Base-by-base conservation (phyloP, 2,329 filamentous ascomycete species). In the Colletotrichum nymphaeae region DNA sequence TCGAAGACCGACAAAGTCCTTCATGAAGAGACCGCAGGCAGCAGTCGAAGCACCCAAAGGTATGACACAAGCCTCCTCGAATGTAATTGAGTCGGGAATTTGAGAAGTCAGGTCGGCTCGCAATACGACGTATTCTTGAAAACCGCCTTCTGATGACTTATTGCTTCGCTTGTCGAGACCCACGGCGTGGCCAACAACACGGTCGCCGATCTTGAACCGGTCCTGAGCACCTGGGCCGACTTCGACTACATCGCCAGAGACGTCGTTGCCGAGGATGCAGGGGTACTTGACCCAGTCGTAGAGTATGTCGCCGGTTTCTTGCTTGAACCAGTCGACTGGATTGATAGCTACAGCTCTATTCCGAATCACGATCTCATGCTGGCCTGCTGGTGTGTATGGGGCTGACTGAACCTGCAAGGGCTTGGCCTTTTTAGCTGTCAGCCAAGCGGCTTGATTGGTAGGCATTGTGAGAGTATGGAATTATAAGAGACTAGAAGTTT, bases 291-390 rank as follows among this genome's bases (percentile, higher is more conserved):
- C 73, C 69, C 65, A 77, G 35, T 70, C 74, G 14, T 75, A 76
- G 22, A 73, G 63, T n/a, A 74, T 64, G 49, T 75, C 62, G 7
- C 75, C 76, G 58, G 73, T 68, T 22, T 73, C 60, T 58, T 80
- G 78, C 14, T 79, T 77, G 46, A 73, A 67, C 32, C 75, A 59
- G 22, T 82, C 79, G 14, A 79, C 75, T 1, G 79, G 80, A 55
- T 82, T 82, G 46, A 82, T 79, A n/a, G 80, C 80, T 6, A 80
- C 75, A 22, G 79, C 80, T 8, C 77, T 72, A 46, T 78, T 79
- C 58, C 75, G 78, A 69, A 82, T 70, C 57, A 82, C 75, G 46
- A 82, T 69, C 57, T 79, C 76, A 37, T 73, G 49, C 22, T 76
- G 64, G n/a, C 72, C 75, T 9, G 75, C 37, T 3, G 69, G 42